Evolutionary conservation across 345 rosid genomes (phyloP).

Genomic region (Murraya koenigii): DNA sequence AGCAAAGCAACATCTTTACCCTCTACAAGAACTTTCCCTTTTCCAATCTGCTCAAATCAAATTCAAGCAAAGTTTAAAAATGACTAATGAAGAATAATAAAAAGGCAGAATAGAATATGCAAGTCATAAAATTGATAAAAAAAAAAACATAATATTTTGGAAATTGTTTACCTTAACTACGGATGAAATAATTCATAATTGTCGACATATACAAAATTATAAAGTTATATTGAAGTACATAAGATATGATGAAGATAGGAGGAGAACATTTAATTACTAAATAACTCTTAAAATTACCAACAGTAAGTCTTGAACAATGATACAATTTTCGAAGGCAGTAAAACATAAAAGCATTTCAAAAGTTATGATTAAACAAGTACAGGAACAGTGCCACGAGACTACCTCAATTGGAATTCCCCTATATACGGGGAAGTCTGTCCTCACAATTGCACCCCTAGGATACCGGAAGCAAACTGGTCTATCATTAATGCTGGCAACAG

Average conservation of each 20-base stretch:
- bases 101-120: background rate
- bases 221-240: background rate
- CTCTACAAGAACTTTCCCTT: slow-evolving; percentile 66
- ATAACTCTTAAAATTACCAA: background rate
- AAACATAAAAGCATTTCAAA: background rate
- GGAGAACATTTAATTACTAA: background rate
- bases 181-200: too few species aligned
- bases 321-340: background rate
- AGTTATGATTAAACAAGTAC: slow-evolving; percentile 4
- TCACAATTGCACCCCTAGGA: slow-evolving; percentile 73
- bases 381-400: slow-evolving; percentile 13
- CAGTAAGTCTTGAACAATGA: background rate
- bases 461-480: slow-evolving; percentile 85
- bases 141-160: background rate
- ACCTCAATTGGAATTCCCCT: slow-evolving; percentile 77
- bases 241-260: background rate
- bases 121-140: background rate
- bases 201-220: background rate
- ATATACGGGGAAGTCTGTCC: slow-evolving; percentile 38
- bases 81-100: background rate
- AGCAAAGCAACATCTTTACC: slow-evolving; percentile 88
- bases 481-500: slow-evolving; percentile 68
- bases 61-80: background rate
- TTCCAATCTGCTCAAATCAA: slow-evolving; percentile 65
- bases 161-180: background rate